A percentile compares a stretch with the other conserved stretches of the same genome.
phyloP scores from a whole-genome alignment of 768 basidiomycete genomes.

The Punctularia strigosozonata region DNA sequence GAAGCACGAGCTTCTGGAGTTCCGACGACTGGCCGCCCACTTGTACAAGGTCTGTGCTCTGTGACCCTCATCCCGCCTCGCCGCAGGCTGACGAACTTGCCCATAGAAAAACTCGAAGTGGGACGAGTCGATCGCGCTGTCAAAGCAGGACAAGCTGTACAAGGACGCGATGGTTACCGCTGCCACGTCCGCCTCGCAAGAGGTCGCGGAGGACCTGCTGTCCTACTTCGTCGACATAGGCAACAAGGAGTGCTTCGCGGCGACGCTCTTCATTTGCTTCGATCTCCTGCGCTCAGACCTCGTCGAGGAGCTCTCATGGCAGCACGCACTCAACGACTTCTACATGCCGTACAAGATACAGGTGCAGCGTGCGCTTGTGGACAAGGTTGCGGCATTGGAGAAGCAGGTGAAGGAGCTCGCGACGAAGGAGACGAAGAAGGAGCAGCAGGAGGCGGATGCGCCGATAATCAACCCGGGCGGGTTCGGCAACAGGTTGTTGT shows the following conservation, averaged over 20 bases:
- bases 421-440: conserved; percentile 81
- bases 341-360: conserved; percentile 96
- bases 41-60: conserved; percentile 68
- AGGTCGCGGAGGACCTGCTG: conserved; percentile 89
- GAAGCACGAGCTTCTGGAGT: conserved; percentile 86
- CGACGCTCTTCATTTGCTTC: conserved; percentile 83
- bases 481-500: conserved; percentile 43
- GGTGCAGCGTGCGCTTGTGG: conserved; percentile 65
- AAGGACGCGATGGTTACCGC: conserved; percentile 95
- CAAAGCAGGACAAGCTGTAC: conserved; percentile 94
- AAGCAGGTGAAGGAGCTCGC: conserved; percentile 83
- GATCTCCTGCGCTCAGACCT: conserved; percentile 90
- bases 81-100: background rate
- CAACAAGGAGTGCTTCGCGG: conserved; percentile 96
- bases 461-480: conserved; percentile 84
- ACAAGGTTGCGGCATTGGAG: conserved; percentile 74
- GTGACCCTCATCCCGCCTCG: background rate
- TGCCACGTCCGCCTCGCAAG: conserved; percentile 68
- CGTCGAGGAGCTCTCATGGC: conserved; percentile 94
- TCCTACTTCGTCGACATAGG: conserved; percentile 98
- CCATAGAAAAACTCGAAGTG: conserved; percentile 86
- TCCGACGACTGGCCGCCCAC: conserved; percentile 89
- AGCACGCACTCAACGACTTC: conserved; percentile 91
- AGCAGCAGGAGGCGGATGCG: conserved; percentile 76
- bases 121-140: conserved; percentile 93